A percentile compares a stretch with the other conserved stretches of the same genome.
phyloP scores from a whole-genome alignment of 2,329 filamentous ascomycete species.

The Albifimbria verrucaria region DNA sequence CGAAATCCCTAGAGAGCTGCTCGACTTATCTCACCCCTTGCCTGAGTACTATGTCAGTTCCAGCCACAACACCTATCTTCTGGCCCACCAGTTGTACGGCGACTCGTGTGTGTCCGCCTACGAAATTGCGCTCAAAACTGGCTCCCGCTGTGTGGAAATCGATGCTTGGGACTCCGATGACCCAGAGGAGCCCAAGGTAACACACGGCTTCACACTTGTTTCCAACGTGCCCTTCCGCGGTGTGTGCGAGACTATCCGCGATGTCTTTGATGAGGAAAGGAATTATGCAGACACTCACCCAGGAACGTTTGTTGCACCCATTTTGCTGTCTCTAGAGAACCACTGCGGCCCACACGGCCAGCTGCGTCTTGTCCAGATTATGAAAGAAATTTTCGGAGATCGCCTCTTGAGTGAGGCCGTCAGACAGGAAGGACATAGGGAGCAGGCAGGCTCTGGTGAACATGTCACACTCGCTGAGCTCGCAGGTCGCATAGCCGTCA shows the following conservation, averaged over 20 bases:
- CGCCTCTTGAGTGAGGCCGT: conserved; percentile 56
- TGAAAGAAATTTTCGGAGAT: conserved; percentile 60
- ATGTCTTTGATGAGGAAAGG: conserved; percentile 58
- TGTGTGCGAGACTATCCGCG: conserved; percentile 63
- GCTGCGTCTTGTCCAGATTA: conserved; percentile 59
- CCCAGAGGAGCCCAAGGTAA: conserved; percentile 64
- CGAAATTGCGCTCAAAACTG: conserved; percentile 57
- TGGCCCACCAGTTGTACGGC: conserved; percentile 67
- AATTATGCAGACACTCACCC: conserved; percentile 30
- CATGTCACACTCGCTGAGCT: conserved; percentile 59
- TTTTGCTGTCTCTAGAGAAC: conserved; percentile 65
- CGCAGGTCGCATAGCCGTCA: conserved; percentile 61
- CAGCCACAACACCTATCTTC: conserved; percentile 70
- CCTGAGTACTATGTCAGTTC: conserved; percentile 71
- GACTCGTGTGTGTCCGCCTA: conserved; percentile 61
- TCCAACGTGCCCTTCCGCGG: conserved; percentile 62
- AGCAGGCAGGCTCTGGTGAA: conserved; percentile 47
- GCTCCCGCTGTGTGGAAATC: conserved; percentile 69
- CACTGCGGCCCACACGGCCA: conserved; percentile 61
- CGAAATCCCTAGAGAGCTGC: conserved; percentile 49
- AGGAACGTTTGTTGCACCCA: conserved; percentile 48
- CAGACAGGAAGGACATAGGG: conserved; percentile 51
- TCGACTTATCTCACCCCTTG: conserved; percentile 57
- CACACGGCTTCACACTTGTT: conserved; percentile 66
- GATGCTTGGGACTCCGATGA: conserved; percentile 68